A percentile compares a stretch with the other conserved stretches of the same genome.
phyloP scores from a whole-genome alignment of 2,329 filamentous ascomycete species.

The Neodidymelliopsis sp. region DNA sequence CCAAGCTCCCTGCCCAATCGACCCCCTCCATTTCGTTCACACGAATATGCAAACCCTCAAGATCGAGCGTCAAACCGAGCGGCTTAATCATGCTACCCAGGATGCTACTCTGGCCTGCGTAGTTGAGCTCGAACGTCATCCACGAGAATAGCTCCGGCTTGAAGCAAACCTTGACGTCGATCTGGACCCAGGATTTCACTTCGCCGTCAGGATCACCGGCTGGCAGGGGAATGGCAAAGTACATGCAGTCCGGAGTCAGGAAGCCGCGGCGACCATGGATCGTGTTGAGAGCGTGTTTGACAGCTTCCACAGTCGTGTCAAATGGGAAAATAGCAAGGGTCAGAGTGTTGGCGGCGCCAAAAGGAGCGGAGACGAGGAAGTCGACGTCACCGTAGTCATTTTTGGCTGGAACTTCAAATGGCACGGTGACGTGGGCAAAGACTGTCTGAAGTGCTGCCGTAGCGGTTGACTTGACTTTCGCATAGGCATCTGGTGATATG shows the following conservation, averaged over 20 bases:
- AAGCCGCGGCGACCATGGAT: constrained; percentile 25
- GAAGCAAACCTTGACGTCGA: constrained; percentile 38
- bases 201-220: neutral
- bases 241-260: constrained; percentile 30
- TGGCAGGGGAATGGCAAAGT: constrained; percentile 28
- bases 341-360: constrained; percentile 4
- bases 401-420: constrained; percentile 36
- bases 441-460: constrained; percentile 21
- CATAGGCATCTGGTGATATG: constrained; percentile 28
- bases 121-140: constrained; percentile 30
- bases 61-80: constrained; percentile 34
- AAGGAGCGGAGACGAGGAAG: constrained; percentile 30
- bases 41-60: constrained; percentile 32
- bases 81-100: constrained; percentile 38
- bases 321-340: constrained; percentile 21
- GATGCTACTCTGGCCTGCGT: constrained; percentile 35
- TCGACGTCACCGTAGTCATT: constrained; percentile 35
- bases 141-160: constrained; percentile 28
- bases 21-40: constrained; percentile 35
- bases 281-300: constrained; percentile 28
- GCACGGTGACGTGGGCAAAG: constrained; percentile 36
- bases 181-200: constrained; percentile 28
- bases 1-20: constrained; percentile 31
- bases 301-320: constrained; percentile 13
- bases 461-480: constrained; percentile 20